phyloP scores from a whole-genome alignment of 2,329 filamentous ascomycete species.

The Claviceps sp. region DNA sequence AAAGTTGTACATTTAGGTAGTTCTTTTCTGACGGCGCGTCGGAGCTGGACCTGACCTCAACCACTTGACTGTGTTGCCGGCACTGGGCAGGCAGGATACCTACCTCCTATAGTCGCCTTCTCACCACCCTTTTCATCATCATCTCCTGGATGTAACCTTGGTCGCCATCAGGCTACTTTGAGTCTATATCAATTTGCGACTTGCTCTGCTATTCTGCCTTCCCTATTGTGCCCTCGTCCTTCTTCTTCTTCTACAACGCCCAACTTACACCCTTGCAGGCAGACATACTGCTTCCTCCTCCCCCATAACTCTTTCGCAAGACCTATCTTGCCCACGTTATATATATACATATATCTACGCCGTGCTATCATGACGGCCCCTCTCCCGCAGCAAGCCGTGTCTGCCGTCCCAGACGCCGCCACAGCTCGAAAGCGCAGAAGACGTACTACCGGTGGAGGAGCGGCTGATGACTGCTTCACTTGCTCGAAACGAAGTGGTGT shows the following conservation, averaged over 20 bases:
- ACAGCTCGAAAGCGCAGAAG: conserved; percentile 61
- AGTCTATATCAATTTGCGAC: not conserved
- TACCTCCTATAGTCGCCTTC: conserved; percentile 9
- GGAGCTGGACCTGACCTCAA: not conserved
- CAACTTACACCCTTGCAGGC: not conserved
- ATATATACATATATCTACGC: not conserved
- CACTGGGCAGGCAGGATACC: conserved; percentile 8
- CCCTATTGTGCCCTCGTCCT: not conserved
- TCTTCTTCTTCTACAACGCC: not conserved
- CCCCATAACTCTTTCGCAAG: too few relatives aligned
- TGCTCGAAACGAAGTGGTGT: conserved; percentile 64
- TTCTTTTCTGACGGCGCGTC: conserved; percentile 4
- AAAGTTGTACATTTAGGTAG: not conserved
- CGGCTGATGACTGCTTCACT: conserved; percentile 88
- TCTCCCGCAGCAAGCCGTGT: conserved; percentile 27
- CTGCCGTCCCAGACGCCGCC: conserved; percentile 36
- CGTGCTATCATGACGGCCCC: conserved; percentile 33
- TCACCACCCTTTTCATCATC: conserved; percentile 8
- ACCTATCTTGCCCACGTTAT: too few relatives aligned
- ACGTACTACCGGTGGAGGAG: conserved; percentile 77
- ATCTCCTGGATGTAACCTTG: conserved; percentile 5
- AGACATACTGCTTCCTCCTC: not conserved
- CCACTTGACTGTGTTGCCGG: not conserved
- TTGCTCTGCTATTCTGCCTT: not conserved
- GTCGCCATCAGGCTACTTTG: not conserved